Conservation (phyloP, 352 stramenopile genomes). For the Peronospora belbahrii region DNA sequence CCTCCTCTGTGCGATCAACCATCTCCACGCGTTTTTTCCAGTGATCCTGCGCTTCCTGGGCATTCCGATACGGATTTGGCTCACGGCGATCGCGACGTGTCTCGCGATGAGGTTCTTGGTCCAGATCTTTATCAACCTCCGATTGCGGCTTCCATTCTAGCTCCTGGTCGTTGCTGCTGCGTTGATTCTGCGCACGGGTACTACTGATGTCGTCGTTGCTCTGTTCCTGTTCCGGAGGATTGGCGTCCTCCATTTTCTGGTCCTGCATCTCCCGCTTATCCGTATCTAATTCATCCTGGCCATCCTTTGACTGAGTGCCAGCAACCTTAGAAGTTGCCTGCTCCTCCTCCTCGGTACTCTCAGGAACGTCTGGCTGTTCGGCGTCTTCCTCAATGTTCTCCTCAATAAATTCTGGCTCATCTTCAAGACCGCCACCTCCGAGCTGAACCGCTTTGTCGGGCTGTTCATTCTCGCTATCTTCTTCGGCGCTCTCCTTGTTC, state of each 20-base stretch:
- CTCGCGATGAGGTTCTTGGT: constrained; percentile 45
- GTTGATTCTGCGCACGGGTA: constrained; percentile 42
- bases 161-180: constrained; percentile 41
- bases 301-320: constrained; percentile 79
- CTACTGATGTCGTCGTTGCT: constrained; percentile 55
- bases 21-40: constrained; percentile 95
- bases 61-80: constrained; percentile 93
- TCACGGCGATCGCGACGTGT: constrained; percentile 77
- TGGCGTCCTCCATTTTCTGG: constrained; percentile 37
- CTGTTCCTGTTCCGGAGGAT: constrained; percentile 34
- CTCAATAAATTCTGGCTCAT: constrained; percentile 59
- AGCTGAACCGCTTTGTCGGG: constrained; percentile 63
- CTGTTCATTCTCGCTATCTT: constrained; percentile 63
- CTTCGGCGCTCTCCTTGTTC: constrained; percentile 48
- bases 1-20: constrained; percentile 49
- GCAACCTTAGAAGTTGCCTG: constrained; percentile 51
- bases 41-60: constrained; percentile 93
- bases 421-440: constrained; percentile 61
- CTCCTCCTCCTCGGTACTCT: constrained; percentile 41
- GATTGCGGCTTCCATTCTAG: constrained; percentile 52
- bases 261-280: constrained; percentile 40
- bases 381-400: constrained; percentile 55
- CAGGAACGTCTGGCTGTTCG: constrained; percentile 40
- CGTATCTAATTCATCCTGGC: constrained; percentile 62
- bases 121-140: constrained; percentile 31